These are phyloP conservation scores for Physcomitrellopsis africana DNA, from an alignment of 225 moss, liverwort and hornwort genomes.

Conservation along the genomic window DNA sequence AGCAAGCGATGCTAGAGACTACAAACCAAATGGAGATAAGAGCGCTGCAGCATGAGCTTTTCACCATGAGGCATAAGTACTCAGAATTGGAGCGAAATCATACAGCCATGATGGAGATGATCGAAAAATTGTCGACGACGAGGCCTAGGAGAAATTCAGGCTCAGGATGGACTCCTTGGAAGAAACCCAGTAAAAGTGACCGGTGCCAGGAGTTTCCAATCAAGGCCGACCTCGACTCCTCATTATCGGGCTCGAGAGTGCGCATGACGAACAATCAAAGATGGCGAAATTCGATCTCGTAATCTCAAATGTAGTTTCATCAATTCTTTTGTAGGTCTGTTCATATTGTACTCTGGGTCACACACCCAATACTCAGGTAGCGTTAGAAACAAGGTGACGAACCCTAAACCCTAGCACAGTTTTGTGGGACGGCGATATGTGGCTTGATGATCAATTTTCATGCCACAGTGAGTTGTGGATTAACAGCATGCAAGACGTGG, in stretches of 20 bases:
- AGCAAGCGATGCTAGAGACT: conserved; percentile 49
- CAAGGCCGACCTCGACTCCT: conserved; percentile 20
- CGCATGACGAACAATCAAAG: conserved; percentile 27
- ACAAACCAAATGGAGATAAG: conserved; percentile 80
- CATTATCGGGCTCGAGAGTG: conserved; percentile 2
- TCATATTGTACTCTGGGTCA: conserved; percentile 42
- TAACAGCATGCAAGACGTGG: too few relatives aligned
- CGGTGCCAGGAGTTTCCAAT: conserved; percentile 5
- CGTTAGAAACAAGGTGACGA: not conserved
- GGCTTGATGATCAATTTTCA: too few relatives aligned
- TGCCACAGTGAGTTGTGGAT: too few relatives aligned
- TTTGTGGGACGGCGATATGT: not conserved
- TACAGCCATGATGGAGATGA: conserved; percentile 53
- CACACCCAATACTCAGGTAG: not conserved
- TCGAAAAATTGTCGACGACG: conserved; percentile 52
- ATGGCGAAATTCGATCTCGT: conserved; percentile 57
- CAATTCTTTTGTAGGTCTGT: conserved; percentile 23
- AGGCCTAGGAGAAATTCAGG: conserved; percentile 42
- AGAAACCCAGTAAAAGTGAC: conserved; percentile 43
- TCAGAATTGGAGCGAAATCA: conserved; percentile 68
- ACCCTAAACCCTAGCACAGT: not conserved
- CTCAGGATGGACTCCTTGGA: conserved; percentile 58
- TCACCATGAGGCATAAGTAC: conserved; percentile 64
- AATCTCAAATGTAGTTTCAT: conserved; percentile 6
- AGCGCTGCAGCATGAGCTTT: conserved; percentile 68